Percentiles rank a stretch among this genome's conserved stretches.
Evolutionary conservation across 495 filamentous ascomycete genomes (phyloP).

Genomic region (Chaetomidium leptoderma): DNA sequence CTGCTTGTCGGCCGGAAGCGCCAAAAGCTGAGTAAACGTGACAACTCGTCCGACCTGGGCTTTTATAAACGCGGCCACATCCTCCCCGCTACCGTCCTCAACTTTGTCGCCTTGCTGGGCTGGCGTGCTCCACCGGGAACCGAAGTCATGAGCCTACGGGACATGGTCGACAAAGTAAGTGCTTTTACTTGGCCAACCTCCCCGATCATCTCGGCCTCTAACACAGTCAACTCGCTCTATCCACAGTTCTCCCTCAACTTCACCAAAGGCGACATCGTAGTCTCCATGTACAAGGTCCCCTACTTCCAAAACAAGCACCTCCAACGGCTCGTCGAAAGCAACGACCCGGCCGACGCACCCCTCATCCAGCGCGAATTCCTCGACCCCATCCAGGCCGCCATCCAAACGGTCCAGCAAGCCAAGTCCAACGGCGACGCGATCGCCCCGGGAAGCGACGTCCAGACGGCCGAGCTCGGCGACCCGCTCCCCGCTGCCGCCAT

Average conservation of each 20-base stretch:
- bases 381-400: slow-evolving; percentile 1
- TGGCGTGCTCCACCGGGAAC: slow-evolving; percentile 48
- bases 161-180: slow-evolving; percentile 62
- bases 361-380: slow-evolving; percentile 22
- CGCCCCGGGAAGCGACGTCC: background rate
- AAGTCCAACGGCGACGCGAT: background rate
- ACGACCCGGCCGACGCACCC: background rate
- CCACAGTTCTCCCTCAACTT: slow-evolving; percentile 71
- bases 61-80: slow-evolving; percentile 64
- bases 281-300: slow-evolving; percentile 73
- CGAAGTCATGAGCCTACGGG: slow-evolving; percentile 66
- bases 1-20: slow-evolving; percentile 69
- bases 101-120: slow-evolving; percentile 80
- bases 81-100: slow-evolving; percentile 69
- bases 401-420: background rate
- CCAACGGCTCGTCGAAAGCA: slow-evolving; percentile 17
- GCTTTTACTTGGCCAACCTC: background rate
- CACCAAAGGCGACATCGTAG: slow-evolving; percentile 82
- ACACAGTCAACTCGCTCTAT: background rate
- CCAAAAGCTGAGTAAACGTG: slow-evolving; percentile 88
- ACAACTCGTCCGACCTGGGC: slow-evolving; percentile 63
- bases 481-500: background rate
- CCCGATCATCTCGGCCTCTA: too few species aligned
- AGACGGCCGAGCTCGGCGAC: slow-evolving; percentile 4
- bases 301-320: slow-evolving; percentile 75